These are phyloP conservation scores for Irpex sp. DNA, from an alignment of 1,284 basidiomycete species.

Conservation along the genomic window DNA sequence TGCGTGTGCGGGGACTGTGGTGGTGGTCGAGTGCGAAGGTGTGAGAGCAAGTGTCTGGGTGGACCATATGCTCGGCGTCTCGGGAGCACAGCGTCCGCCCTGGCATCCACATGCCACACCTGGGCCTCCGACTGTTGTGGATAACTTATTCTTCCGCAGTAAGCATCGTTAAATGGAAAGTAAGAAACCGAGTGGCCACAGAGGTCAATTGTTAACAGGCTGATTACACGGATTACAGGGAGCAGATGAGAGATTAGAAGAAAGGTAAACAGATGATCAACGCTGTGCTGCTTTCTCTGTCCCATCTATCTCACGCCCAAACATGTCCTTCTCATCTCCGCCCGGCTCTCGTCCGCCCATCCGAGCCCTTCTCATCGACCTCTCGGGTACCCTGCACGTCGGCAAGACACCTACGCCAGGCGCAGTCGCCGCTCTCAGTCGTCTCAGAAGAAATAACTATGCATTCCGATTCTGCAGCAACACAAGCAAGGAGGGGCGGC, in stretches of 20 bases:
- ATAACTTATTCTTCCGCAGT: neutral
- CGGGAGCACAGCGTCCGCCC: neutral
- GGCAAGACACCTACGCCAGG: slow-evolving; percentile 43
- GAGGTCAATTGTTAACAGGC: neutral
- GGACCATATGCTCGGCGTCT: neutral
- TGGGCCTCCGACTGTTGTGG: neutral
- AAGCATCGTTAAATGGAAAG: neutral
- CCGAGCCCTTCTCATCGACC: slow-evolving; percentile 56
- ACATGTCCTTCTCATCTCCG: neutral
- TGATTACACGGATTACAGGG: neutral
- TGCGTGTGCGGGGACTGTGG: neutral
- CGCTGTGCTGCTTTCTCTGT: neutral
- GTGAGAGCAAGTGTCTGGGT: neutral
- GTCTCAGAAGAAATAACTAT: slow-evolving; percentile 34
- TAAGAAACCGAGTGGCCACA: neutral
- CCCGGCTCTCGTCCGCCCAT: slow-evolving; percentile 27
- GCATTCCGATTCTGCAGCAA: slow-evolving; percentile 64
- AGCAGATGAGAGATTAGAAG: neutral
- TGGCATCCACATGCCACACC: neutral
- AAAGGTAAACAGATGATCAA: neutral
- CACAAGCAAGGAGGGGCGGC: slow-evolving; percentile 51
- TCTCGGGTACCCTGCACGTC: slow-evolving; percentile 65
- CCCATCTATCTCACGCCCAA: neutral
- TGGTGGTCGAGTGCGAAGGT: neutral
- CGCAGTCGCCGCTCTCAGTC: slow-evolving; percentile 46